A percentile compares a stretch with the other conserved stretches of the same genome.
phyloP scores from a whole-genome alignment of 176 grass and related monocot genomes.

The Musa acuminata region DNA sequence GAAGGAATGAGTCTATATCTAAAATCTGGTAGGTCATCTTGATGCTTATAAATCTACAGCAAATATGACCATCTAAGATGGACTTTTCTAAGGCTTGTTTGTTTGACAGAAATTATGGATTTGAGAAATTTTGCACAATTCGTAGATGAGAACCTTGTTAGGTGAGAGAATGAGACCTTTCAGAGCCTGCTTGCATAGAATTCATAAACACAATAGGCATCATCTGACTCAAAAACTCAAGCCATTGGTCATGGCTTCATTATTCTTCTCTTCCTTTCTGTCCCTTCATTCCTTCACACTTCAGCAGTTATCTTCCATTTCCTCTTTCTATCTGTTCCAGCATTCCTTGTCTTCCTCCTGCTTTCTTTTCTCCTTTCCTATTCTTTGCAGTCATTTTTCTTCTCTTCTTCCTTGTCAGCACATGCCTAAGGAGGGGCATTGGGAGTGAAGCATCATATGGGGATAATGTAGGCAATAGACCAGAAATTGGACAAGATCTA shows the following conservation, averaged over 20 bases:
- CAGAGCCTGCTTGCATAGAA: neutral
- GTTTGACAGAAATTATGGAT: neutral
- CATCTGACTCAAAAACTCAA: neutral
- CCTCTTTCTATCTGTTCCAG: no score
- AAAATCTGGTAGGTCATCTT: slow-evolving; percentile 54
- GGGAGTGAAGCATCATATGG: no score
- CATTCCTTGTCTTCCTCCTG: no score
- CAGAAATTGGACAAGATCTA: no score
- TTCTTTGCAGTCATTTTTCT: no score
- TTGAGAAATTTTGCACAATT: neutral
- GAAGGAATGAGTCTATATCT: slow-evolving; percentile 52
- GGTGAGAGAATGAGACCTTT: neutral
- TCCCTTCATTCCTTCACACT: no score
- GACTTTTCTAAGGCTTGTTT: neutral
- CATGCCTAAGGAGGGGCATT: no score
- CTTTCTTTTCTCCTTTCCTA: no score
- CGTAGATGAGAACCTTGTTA: neutral
- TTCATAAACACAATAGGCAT: neutral
- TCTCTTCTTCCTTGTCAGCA: no score
- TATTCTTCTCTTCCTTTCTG: neutral
- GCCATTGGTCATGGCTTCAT: neutral
- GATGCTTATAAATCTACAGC: slow-evolving; percentile 18
- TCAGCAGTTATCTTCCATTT: no score
- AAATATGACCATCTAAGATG: neutral
- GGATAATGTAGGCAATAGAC: no score